Evolutionary conservation across 176 grass and related monocot species (phyloP), one percentile per base, ranked within the genome.

Genomic region (Oryza longistaminata): DNA sequence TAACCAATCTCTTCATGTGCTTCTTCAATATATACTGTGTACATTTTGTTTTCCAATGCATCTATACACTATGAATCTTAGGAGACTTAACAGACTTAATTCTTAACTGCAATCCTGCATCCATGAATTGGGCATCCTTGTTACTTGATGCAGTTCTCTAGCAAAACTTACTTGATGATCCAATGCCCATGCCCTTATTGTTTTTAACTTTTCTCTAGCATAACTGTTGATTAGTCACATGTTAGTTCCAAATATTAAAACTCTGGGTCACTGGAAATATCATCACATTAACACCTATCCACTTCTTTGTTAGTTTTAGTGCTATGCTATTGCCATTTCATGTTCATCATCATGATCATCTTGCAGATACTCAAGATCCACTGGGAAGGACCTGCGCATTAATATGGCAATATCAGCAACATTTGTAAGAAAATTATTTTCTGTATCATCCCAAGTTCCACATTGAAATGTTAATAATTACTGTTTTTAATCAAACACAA

Each of bases 371-470:
- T 92, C 89, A 66, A 90, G 76, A 76, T 91, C 78, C 72, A 86
- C 53, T 61, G 11, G 72, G 33, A 90, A 85, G 62, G 94, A 91
- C 39, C 65, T 93, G 78, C 74, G 17, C 55, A 93, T 93, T 64
- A 91, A 97, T 82, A 88, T 92, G 74, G 87, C 89, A 77, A 91
- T 97, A 81, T 93, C 87, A 78, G 82, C 89, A 74, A 71, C 84
- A 65, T 93, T 93, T 88, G 89, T 97, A 97, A 78, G 89, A 75
- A 68, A 46, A 43, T 85, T 85, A 13, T 68, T 62, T 22, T 82
- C n/a, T 43, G 9, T 22, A 31, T 26, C 50, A 62, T 50, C 68
- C 5, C 17, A 70, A 81, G 66, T 45, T 64, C 55, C 33, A 21
- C 66, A 58, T 48, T 44, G 27, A 61, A 27, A 2, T 71, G 0